Percentiles rank a stretch among this genome's conserved stretches.
Evolutionary conservation across 306 rosid species (phyloP).

Genomic region (Vachellia collinsii): DNA sequence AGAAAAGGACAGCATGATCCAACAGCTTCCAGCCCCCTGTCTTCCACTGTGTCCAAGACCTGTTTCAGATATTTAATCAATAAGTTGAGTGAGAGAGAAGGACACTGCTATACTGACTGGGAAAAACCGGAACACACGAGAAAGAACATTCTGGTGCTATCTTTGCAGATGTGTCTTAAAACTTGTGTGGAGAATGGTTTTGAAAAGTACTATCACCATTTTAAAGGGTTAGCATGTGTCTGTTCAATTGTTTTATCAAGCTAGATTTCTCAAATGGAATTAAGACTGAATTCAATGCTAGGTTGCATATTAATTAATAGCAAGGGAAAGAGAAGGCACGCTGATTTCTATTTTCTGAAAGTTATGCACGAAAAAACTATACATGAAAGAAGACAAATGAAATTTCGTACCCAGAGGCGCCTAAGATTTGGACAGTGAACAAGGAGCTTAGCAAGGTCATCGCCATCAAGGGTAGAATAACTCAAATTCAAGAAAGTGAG

Average conservation of each 20-base stretch:
- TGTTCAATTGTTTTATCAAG: not conserved
- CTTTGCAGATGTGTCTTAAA: slow-evolving; percentile 6
- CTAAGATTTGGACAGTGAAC: slow-evolving; percentile 65
- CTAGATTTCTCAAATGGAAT: slow-evolving; percentile 2
- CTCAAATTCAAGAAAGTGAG: slow-evolving; percentile 81
- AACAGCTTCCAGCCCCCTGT: slow-evolving; percentile 82
- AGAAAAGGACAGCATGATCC: slow-evolving; percentile 77
- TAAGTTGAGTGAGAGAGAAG: not conserved
- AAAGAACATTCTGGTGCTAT: not conserved
- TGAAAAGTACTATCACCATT: not conserved
- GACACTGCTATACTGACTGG: not conserved
- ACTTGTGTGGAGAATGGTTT: slow-evolving; percentile 7
- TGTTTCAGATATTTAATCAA: slow-evolving; percentile 42
- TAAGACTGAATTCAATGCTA: not conserved
- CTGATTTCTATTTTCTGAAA: slow-evolving; percentile 25
- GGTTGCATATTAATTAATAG: slow-evolving; percentile 21
- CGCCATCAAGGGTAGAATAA: slow-evolving; percentile 60
- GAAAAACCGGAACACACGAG: not conserved
- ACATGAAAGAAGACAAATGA: slow-evolving; percentile 11
- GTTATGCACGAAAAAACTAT: slow-evolving; percentile 9
- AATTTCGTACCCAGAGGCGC: slow-evolving; percentile 72
- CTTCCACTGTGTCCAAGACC: slow-evolving; percentile 85
- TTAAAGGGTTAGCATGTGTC: not conserved
- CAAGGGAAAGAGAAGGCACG: slow-evolving; percentile 12
- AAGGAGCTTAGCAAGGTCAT: slow-evolving; percentile 65